Base-by-base conservation (phyloP, 192 early-diverging fungal species). In the Dispira parvispora region DNA sequence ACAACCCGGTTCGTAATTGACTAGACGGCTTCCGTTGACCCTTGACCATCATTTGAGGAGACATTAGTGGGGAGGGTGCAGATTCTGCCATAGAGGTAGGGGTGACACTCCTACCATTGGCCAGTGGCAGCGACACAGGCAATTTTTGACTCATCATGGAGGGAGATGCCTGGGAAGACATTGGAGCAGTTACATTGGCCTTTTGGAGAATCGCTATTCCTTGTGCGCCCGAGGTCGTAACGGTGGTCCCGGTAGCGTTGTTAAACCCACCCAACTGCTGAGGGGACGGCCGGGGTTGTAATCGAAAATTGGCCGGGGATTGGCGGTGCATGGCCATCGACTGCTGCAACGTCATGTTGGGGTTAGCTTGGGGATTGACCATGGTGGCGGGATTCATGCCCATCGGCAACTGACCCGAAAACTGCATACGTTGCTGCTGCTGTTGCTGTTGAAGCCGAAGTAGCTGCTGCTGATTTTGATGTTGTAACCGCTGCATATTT, bases 361-460 rank as follows among this genome's bases (percentile, higher is more conserved):
- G 25, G 21, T 28, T 55, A 28, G 9, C 53, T 28, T 14, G 53
- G 53, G 32, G 6, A 38, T 38, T 18, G 53, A 28, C 9, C 16
- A 28, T 28, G 1, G 53, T 23, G 3, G 20, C 2, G 18, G 18
- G 25, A 18, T 26, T 55, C 14, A 13, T 27, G 14, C 1, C 53
- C 32, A 55, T 43, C 38, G 12, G 11, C 14, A n/a, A 16, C 45
- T 43, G 28, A 12, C 13, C 21, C 11, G 38, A 44, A 18, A 18
- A 57, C 32, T 57, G 55, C 55, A 26, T 16, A 20, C 28, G 55
- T 26, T 57, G 32, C 11, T 57, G 55, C 3, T 43, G 45, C 27
- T 61, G 60, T 61, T 61, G 45, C 60, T 27, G 60, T 5, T 43
- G 28, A 11, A 25, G 60, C 18, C 18, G 45, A 18, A 44, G 60